A percentile compares a stretch with the other conserved stretches of the same genome.
These are phyloP conservation scores for Endocarpon pusillum DNA, from an alignment of 495 filamentous ascomycete species.

Conservation along the genomic window DNA sequence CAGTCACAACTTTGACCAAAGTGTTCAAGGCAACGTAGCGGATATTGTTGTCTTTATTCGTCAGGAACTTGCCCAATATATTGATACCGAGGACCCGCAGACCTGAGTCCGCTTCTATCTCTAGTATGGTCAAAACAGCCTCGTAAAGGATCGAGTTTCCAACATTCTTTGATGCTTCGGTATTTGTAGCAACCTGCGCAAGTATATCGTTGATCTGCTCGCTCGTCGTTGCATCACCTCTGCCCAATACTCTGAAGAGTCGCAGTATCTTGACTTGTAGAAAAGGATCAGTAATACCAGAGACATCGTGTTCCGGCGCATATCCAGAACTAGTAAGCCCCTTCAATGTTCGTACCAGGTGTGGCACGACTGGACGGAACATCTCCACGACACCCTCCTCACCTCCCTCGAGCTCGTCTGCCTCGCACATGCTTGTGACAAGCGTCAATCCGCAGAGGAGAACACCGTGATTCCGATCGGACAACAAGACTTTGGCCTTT, in stretches of 20 bases:
- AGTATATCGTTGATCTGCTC: conserved; percentile 98
- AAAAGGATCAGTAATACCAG: conserved; percentile 97
- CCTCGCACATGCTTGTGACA: conserved; percentile 83
- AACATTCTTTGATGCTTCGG: conserved; percentile 94
- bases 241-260: conserved; percentile 66
- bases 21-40: conserved; percentile 96
- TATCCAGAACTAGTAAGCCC: conserved; percentile 85
- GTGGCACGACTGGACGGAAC: conserved; percentile 64
- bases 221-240: conserved; percentile 75
- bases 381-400: conserved; percentile 75
- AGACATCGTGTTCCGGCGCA: conserved; percentile 94
- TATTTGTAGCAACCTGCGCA: conserved; percentile 96
- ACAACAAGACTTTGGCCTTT: conserved; percentile 74
- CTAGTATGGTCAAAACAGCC: conserved; percentile 89
- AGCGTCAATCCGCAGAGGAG: conserved; percentile 82
- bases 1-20: conserved; percentile 91
- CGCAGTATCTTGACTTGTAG: conserved; percentile 89
- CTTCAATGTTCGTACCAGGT: conserved; percentile 81
- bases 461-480: conserved; percentile 88
- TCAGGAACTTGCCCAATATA: conserved; percentile 91
- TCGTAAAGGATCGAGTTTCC: conserved; percentile 97
- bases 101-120: conserved; percentile 94
- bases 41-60: conserved; percentile 98
- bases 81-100: conserved; percentile 89
- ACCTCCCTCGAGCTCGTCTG: conserved; percentile 74